Base-by-base conservation (phyloP, 257 asterid species). In the Eucommia ulmoides region DNA sequence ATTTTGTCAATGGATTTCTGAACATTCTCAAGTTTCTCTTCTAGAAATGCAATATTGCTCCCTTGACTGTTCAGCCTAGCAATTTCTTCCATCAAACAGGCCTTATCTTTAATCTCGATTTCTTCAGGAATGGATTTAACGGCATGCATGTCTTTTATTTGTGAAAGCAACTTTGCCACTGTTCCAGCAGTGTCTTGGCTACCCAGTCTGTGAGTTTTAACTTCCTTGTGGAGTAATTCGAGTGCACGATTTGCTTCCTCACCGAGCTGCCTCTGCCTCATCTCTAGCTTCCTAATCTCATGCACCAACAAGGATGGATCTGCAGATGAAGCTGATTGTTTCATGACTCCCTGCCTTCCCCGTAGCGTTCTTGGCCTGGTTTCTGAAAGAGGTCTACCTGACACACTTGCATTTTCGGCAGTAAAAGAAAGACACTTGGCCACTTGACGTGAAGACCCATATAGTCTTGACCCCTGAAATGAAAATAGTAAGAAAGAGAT, bases 161-260 rank as follows among this genome's bases (percentile, higher is more conserved):
- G 96, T 22, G 84, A 72, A 17, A 86, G 77, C 72, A 79, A 73
- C 51, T 86, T 86, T 45, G 94, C 93, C 47, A 91, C 79, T 8
- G 84, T 56, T 24, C 77, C 87, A 21, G 79, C 80, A 17, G 89
- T 66, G 45, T 77, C 94, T 55, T 65, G 81, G 62, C 74, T 64
- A 33, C 95, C 99, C 41, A 60, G 64, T 61, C 73, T 75, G 65
- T 83, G 96, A 18, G 96, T 70, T 58, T 88, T 61, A 50, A 91
- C 87, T 69, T 91, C 98, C 63, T 83, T 86, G 68, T 85, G 94
- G 57, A 91, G 94, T 26, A 91, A 82, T 56, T 91, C 96, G 20
- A 91, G 70, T 55, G 98, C 95, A 51, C 64, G 94, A 45, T 72
- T 91, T 52, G 96, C 98, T 75, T 91, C 96, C 21, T 86, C 84